Evolutionary conservation across 2,329 filamentous ascomycete species (phyloP), one percentile per base, ranked within the genome.

Genomic region (Penicillium glabrum): DNA sequence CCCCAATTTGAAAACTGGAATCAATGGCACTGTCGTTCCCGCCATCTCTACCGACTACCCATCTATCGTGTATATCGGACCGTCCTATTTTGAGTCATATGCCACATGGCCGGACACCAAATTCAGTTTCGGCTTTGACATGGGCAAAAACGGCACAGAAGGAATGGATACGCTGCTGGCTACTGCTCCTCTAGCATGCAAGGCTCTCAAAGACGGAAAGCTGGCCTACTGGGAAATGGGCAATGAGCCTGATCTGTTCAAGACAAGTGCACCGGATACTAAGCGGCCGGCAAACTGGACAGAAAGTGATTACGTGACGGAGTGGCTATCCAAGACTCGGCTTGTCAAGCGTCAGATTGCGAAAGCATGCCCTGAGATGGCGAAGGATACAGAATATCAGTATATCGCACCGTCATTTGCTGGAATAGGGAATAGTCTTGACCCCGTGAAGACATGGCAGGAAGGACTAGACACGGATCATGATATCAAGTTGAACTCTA

Each of bases 21-120:
- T 82, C 10, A 77, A 84, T 49, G 84, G 84, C 29, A 83, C 78
- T 2, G 74, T 82, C 51, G 76, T 85, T 54, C 75, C 77, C 1
- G 67, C 70, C 1, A 75, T 79, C 23, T 85, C 84, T 0, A 58
- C 70, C 0, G 85, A 88, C 69, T 88, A 87, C 60, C 85, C 86
- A 1, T 84, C 81, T 5, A 85, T 79, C 6, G 76, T 88, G 23
- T 79, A 77, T 62, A 85, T 88, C 39, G 86, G 86, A 0, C 82
- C 83, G 0, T 79, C 81, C 0, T 88, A 77, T 68, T 88, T 88
- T 62, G 85, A 88, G 56, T 86, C 84, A 0, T 88, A 87, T 67
- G 67, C 67, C 19, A 86, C 83, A 1, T 85, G 79, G 76, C 79
- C 83, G 3, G 74, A 77, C 45, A 79, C 80, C 26, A 82, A 81